Evolutionary conservation across 495 filamentous ascomycete genomes (phyloP), one percentile per base, ranked within the genome.

Genomic region (Apiosordaria backusii): DNA sequence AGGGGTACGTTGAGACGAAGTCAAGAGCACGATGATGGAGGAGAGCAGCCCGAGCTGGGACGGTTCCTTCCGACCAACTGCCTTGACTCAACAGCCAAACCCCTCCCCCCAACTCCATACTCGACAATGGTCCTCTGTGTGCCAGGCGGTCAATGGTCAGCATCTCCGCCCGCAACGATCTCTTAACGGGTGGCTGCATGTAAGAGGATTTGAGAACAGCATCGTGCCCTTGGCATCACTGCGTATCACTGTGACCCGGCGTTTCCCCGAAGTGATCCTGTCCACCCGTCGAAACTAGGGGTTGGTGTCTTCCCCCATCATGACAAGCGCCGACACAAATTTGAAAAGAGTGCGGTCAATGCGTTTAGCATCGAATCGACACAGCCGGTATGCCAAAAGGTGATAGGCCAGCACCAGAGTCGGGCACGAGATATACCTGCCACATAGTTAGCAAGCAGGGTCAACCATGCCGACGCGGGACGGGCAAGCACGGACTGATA

Each of bases 141-240:
- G 50, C 45, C n/a, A n/a, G n/a, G n/a, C 22, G n/a, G n/a, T n/a
- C n/a, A n/a, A n/a, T n/a, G n/a, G n/a, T n/a, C 35, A 13, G 35
- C 9, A 45, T 15, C 35, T n/a, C 35, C 35, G 10, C 16, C 19
- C 26, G n/a, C 7, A 53, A 45, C 54, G 59, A 65, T 53, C 45
- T 67, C 57, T 53, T 63, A 60, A 65, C 66, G 63, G 65, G 65
- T 65, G 68, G 59, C 65, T 64, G 63, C 70, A 67, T 64, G 23
- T 23, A 25, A 59, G 55, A 58, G 23, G 29, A 24, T 40, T 40
- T 45, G n/a, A 18, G 57, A 50, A 45, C 45, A 63, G 55, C 4
- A 40, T 40, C 50, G n/a, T n/a, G 21, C 60, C 21, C 60, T 68
- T 61, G 64, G 64, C 35, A 21, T 50, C 19, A 59, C 4, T 64